These are phyloP conservation scores for Globisporangium spinosum DNA, from an alignment of 352 stramenopile genomes.

Conservation along the genomic window DNA sequence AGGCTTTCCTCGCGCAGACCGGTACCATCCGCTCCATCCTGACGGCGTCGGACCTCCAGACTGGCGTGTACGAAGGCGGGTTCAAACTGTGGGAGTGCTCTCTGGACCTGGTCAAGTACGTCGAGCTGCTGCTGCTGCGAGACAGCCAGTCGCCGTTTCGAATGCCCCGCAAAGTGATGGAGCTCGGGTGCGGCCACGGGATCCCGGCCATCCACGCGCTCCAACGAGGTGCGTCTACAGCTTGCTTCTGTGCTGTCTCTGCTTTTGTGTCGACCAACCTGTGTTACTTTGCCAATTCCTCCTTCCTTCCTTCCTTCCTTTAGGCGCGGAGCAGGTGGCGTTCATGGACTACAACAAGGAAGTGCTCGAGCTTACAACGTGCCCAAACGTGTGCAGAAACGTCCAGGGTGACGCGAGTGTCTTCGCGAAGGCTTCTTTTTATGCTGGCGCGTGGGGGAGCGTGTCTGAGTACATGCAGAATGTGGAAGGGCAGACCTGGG, in stretches of 20 bases:
- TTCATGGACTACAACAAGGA: conserved; percentile 90
- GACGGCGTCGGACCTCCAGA: conserved; percentile 69
- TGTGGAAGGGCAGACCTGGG: conserved; percentile 25
- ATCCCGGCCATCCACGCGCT: conserved; percentile 76
- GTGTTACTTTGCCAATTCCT: too few relatives aligned
- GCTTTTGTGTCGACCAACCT: too few relatives aligned
- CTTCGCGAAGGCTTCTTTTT: conserved; percentile 54
- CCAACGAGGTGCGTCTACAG: conserved; percentile 34
- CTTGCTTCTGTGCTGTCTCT: too few relatives aligned
- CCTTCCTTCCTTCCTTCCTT: too few relatives aligned
- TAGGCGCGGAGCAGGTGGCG: conserved; percentile 49
- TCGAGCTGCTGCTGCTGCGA: conserved; percentile 30
- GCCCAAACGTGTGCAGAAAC: conserved; percentile 69
- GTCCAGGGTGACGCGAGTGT: conserved; percentile 20
- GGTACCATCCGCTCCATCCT: conserved; percentile 64
- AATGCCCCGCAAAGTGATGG: conserved; percentile 45
- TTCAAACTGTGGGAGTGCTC: conserved; percentile 88
- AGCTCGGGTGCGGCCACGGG: conserved; percentile 78
- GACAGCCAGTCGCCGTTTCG: conserved; percentile 13
- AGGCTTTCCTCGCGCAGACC: conserved; percentile 44
- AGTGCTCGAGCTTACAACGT: conserved; percentile 82
- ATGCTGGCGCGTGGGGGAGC: conserved; percentile 68
- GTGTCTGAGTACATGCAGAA: conserved; percentile 53
- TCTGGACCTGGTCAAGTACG: conserved; percentile 62
- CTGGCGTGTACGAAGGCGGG: conserved; percentile 80